A percentile compares a stretch with the other conserved stretches of the same genome.
These are phyloP conservation scores for Brassica incana DNA, from an alignment of 345 rosid genomes.

Conservation along the genomic window DNA sequence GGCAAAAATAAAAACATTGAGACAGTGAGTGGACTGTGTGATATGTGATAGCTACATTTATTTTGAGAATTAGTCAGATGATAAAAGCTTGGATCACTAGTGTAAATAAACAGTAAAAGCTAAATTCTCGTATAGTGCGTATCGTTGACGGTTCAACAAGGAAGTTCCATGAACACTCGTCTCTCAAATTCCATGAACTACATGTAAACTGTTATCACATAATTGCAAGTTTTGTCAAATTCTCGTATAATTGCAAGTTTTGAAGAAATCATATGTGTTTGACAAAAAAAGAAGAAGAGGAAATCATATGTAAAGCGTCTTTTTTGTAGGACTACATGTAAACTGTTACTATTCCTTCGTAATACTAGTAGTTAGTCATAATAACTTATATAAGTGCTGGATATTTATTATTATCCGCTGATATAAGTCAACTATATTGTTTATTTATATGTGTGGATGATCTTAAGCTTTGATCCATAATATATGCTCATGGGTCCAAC, in stretches of 20 bases:
- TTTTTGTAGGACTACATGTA: neutral
- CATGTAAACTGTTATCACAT: too few relatives aligned
- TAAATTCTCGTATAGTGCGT: neutral
- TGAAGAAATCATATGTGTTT: neutral
- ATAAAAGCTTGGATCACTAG: neutral
- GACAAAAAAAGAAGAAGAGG: neutral
- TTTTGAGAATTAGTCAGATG: neutral
- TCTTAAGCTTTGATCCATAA: neutral
- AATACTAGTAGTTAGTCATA: conserved; percentile 8
- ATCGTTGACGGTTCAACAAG: neutral
- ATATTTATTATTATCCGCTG: conserved; percentile 1
- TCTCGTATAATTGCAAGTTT: neutral
- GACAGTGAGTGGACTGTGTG: neutral
- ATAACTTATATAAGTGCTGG: conserved; percentile 22
- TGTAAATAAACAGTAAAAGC: neutral
- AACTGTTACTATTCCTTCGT: conserved; percentile 21
- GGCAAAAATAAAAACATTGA: neutral
- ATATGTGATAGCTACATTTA: neutral
- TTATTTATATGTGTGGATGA: neutral
- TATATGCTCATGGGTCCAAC: conserved; percentile 24
- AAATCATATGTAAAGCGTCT: neutral
- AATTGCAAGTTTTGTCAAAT: too few relatives aligned
- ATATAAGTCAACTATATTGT: conserved; percentile 32
- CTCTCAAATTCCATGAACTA: too few relatives aligned
- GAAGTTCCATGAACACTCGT: too few relatives aligned